Conservation (phyloP, 208 protist genomes). For the Tritrichomonas musculus region DNA sequence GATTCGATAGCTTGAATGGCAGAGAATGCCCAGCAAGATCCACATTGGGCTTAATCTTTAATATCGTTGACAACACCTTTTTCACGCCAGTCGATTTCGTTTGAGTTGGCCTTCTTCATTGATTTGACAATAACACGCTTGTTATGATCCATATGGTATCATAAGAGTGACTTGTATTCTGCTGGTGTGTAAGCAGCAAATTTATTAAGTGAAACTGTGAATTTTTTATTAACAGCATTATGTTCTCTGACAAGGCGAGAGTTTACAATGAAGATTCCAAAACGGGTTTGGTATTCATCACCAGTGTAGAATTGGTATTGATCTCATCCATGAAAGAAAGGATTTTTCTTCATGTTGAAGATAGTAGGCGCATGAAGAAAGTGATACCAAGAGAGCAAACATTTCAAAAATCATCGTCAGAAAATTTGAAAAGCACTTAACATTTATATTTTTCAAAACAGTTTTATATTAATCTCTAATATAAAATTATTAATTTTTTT, state of each 20-base stretch:
- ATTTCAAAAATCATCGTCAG: too few species aligned
- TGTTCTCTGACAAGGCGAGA: not conserved
- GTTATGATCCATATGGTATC: not conserved
- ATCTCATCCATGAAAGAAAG: not conserved
- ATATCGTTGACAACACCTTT: conserved; percentile 54
- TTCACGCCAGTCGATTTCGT: conserved; percentile 52
- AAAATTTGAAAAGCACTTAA: not conserved
- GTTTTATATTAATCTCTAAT: too few species aligned
- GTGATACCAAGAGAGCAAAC: too few species aligned
- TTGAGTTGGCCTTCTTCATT: conserved; percentile 27
- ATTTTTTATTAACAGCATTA: not conserved
- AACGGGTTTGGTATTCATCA: too few species aligned
- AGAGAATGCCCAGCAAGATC: conserved; percentile 60
- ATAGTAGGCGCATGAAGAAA: not conserved
- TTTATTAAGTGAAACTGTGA: not conserved
- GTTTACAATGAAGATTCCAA: not conserved
- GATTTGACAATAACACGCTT: not conserved
- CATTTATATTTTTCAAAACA: too few species aligned
- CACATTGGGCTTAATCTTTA: conserved; percentile 62
- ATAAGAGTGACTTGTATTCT: not conserved
- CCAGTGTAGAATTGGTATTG: not conserved
- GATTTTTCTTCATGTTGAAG: not conserved
- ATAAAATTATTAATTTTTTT: too few species aligned
- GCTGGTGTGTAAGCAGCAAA: not conserved
- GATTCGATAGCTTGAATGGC: conserved; percentile 46